Evolutionary conservation across 352 stramenopile genomes (phyloP).

Genomic region (Phytophthora hybrid): DNA sequence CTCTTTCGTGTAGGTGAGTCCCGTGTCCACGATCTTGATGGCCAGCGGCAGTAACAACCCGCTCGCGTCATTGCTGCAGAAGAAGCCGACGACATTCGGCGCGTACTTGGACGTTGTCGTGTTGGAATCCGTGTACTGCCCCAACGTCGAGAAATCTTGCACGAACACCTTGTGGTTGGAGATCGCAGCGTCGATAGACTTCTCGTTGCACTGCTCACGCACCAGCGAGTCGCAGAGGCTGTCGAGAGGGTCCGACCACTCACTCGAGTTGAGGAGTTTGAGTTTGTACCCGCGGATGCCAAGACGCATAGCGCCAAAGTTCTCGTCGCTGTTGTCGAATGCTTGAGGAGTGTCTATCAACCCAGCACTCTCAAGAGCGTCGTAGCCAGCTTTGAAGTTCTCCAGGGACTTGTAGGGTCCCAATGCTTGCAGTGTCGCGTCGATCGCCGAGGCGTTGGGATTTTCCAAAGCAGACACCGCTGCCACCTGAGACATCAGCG

Average conservation of each 20-base stretch:
- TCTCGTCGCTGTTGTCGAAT: constrained; percentile 45
- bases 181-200: constrained; percentile 21
- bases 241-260: constrained; percentile 31
- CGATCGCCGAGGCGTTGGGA: constrained; percentile 24
- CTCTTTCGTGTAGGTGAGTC: constrained; percentile 38
- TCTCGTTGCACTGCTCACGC: constrained; percentile 27
- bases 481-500: constrained; percentile 26
- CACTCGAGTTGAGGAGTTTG: constrained; percentile 24
- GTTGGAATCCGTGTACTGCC: constrained; percentile 32
- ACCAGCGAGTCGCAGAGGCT: constrained; percentile 21
- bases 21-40: constrained; percentile 42
- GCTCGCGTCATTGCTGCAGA: constrained; percentile 37
- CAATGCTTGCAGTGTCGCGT: constrained; percentile 21
- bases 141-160: constrained; percentile 33
- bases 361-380: constrained; percentile 25
- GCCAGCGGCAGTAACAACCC: constrained; percentile 37
- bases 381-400: constrained; percentile 38
- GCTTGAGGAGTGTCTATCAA: constrained; percentile 37
- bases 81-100: constrained; percentile 43
- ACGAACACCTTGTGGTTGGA: constrained; percentile 37
- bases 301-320: constrained; percentile 41
- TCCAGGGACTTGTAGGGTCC: constrained; percentile 34
- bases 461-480: constrained; percentile 27
- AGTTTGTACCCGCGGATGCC: constrained; percentile 44
- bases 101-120: constrained; percentile 38